Evolutionary conservation across 306 rosid species (phyloP).

Genomic region (Dalbergia cochinchinensis): DNA sequence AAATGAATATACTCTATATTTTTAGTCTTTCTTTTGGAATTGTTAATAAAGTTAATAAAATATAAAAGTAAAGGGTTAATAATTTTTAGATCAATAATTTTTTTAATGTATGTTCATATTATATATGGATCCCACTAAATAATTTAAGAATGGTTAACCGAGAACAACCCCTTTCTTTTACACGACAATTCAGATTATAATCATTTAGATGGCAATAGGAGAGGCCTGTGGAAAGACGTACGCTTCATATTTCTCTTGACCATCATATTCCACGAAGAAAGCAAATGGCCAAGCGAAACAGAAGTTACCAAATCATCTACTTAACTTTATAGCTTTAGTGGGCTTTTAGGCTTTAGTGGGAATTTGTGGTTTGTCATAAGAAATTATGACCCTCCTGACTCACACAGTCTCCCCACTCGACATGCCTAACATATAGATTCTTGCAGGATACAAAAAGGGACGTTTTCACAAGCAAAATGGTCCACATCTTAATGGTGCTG

Average conservation of each 20-base stretch:
- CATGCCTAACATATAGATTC: conserved; percentile 59
- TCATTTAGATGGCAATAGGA: conserved; percentile 40
- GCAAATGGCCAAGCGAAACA: conserved; percentile 46
- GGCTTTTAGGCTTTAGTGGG: conserved; percentile 50
- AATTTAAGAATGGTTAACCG: too few relatives aligned
- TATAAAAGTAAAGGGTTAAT: too few relatives aligned
- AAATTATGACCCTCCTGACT: conserved; percentile 60
- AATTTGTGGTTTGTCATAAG: conserved; percentile 51
- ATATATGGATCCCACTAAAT: too few relatives aligned
- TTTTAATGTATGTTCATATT: too few relatives aligned
- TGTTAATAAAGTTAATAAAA: too few relatives aligned
- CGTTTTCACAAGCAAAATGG: conserved; percentile 57
- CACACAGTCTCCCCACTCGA: conserved; percentile 20
- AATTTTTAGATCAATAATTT: too few relatives aligned
- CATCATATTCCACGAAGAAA: conserved; percentile 48
- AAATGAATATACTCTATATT: too few relatives aligned
- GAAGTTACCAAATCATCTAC: conserved; percentile 48
- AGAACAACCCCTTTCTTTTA: conserved; percentile 33
- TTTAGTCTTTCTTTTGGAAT: too few relatives aligned
- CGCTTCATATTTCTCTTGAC: conserved; percentile 28
- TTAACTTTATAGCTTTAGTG: conserved; percentile 53
- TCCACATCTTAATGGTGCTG: conserved; percentile 50
- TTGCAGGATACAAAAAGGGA: conserved; percentile 53
- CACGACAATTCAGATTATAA: conserved; percentile 45
- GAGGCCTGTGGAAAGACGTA: conserved; percentile 27